Conservation (phyloP, 75 land plant genomes). For the Isoetes taiwanensis region DNA sequence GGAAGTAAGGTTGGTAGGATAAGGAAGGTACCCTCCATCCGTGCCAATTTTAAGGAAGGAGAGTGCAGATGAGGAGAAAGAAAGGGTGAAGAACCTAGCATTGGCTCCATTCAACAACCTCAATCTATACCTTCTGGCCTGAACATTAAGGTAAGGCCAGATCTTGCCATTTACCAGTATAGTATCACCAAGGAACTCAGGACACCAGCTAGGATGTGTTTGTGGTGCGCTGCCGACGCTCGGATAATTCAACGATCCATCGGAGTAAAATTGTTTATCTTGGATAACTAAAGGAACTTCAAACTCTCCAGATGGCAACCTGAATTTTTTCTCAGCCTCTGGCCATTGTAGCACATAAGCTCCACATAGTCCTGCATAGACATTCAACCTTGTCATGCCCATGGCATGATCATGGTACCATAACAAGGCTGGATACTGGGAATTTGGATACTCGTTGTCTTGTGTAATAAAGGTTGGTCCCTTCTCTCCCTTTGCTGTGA, state of each 20-base stretch:
- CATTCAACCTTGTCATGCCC: slow-evolving; percentile 59
- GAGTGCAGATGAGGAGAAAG: no score
- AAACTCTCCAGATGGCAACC: slow-evolving; percentile 15
- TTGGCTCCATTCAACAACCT: no score
- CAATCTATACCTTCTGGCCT: no score
- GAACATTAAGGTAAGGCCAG: no score
- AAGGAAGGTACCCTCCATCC: no score
- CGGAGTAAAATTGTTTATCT: slow-evolving; percentile 17
- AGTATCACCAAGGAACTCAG: no score
- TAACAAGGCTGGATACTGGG: slow-evolving; percentile 34
- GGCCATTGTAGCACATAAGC: slow-evolving; percentile 36
- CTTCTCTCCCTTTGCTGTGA: slow-evolving; percentile 26
- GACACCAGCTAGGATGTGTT: slow-evolving; percentile 38
- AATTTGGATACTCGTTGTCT: slow-evolving; percentile 13
- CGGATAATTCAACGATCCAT: slow-evolving; percentile 26
- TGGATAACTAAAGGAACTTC: slow-evolving; percentile 19
- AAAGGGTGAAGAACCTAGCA: no score
- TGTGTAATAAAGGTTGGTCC: slow-evolving; percentile 25
- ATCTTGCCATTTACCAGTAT: no score
- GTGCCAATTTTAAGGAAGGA: no score
- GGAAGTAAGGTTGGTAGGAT: no score
- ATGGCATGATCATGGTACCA: slow-evolving; percentile 89
- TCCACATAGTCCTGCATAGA: slow-evolving; percentile 57
- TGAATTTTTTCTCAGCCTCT: slow-evolving; percentile 8
- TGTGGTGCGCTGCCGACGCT: slow-evolving; percentile 19